Base-by-base conservation (phyloP, 371 early-diverging fungal genomes). In the Mucor plumbeus region DNA sequence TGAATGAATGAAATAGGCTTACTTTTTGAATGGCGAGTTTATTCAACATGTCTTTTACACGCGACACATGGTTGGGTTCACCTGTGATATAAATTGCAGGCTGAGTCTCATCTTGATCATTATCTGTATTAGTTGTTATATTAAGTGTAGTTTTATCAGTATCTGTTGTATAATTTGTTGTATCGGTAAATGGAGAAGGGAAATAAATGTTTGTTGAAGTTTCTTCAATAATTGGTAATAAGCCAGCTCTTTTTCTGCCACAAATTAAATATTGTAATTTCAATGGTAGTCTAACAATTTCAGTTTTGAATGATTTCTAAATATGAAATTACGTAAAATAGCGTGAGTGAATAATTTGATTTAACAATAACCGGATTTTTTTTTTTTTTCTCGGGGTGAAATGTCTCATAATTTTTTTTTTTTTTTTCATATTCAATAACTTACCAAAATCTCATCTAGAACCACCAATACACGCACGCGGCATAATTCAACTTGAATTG, bases 131-230 rank as follows among this genome's bases (percentile, higher is more conserved):
- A 34, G 55, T 50, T 48, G 59, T 36, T 15, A 48, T 36, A 5
- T 41, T 21, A 36, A 58, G 43, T 15, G 57, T 61, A 15, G 44
- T 59, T 31, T 36, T 14, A 11, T 60, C 35, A 43, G 3, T 26
- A 26, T 26, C 26, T 26, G 26, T 1, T 26, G 26, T 26, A 26
- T 26, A 26, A 3, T 26, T 26, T 26, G 69, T 68, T 41, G 71
- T 70, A 33, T 69, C 67, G 43, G 77, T 71, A 67, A 93, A 86
- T 6, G 89, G 87, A 0, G 88, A 87, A 17, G 93, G 88, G 54
- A 93, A 76, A 75, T 92, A 92, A 44, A 94, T 87, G 71, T 87
- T 91, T 39, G 91, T 91, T n/a, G 83, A 55, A n/a, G 88, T 88
- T 62, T 89, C 88, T 60, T 90, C 85, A 85, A 92, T 92, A 54